Evolutionary conservation across 805 yeast genomes (phyloP), one percentile per base, ranked within the genome.

Genomic region (Saccharomycopsis babjevae): DNA sequence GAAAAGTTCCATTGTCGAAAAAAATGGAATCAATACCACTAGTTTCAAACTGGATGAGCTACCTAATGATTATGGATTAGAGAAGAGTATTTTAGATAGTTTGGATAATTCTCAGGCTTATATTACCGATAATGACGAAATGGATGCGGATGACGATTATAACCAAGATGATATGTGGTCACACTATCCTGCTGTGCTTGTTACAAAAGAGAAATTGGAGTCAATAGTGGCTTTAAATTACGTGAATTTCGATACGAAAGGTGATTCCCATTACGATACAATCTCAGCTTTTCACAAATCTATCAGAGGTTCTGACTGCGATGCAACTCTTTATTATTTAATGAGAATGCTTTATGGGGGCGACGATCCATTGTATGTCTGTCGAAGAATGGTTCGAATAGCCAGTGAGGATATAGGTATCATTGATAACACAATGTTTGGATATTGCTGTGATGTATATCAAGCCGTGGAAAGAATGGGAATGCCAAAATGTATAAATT

Each of bases 271-370:
- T 71, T 94, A 94, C 71, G 99, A 94, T 70, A 83, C 96, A 0
- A 94, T 94, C 6, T 88, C 96, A 15, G 99, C 99, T 0, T 88
- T 94, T 66, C 99, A 94, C 74, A 94, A 94, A 69, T 82, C 96
- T 0, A 82, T 94, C 0, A 78, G 99, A 61, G 99, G 99, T 0
- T 81, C 89, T 0, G 86, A 93, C 67, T 86, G 92, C 0, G 89
- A 94, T 74, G 98, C 97, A 0, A 85, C 98, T 0, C 73, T 94
- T 63, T 92, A 85, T 70, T 94, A 94, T 68, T 73, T 94, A 22
- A 93, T 85, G 0, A 78, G 91, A 56, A 94, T 94, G 99, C 76
- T 94, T 1, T 80, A 83, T 65, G 96, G 96, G 1, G 99, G 99
- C 0, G 99, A 96, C 70, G 96, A 89, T 68, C 97, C 97, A 0